These are phyloP conservation scores for Escallonia herrerae DNA, from an alignment of 129 eudicot genomes.

Conservation along the genomic window DNA sequence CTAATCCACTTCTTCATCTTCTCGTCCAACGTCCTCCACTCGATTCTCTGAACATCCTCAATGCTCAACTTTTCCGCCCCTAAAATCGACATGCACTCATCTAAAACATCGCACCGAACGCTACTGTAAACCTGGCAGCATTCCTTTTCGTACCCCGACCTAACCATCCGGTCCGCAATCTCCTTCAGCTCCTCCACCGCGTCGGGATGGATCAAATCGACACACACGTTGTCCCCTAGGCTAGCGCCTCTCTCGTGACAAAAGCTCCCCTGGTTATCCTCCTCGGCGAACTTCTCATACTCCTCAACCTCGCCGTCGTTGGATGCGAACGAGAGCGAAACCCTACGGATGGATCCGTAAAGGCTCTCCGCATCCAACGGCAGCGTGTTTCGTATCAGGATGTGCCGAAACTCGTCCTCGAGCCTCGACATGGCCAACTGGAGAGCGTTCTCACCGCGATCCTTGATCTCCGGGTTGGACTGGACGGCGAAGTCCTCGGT, in stretches of 20 bases:
- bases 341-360: slow-evolving; percentile 40
- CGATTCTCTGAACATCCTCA: slow-evolving; percentile 86
- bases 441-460: slow-evolving; percentile 65
- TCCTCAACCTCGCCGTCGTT: slow-evolving; percentile 41
- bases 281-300: slow-evolving; percentile 17
- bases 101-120: slow-evolving; percentile 59
- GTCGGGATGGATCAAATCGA: slow-evolving; percentile 52
- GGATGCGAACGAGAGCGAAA: slow-evolving; percentile 25
- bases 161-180: slow-evolving; percentile 73
- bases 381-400: slow-evolving; percentile 40
- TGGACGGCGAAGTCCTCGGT: slow-evolving; percentile 29
- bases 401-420: slow-evolving; percentile 68
- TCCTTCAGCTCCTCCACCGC: slow-evolving; percentile 52
- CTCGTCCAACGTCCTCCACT: slow-evolving; percentile 67
- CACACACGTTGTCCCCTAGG: slow-evolving; percentile 48
- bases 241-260: slow-evolving; percentile 61
- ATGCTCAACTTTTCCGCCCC: slow-evolving; percentile 73
- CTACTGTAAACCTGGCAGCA: slow-evolving; percentile 72
- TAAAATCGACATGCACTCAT: slow-evolving; percentile 65
- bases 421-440: slow-evolving; percentile 66
- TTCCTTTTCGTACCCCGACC: slow-evolving; percentile 80
- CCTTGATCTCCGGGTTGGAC: slow-evolving; percentile 15
- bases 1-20: slow-evolving; percentile 80
- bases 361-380: slow-evolving; percentile 50
- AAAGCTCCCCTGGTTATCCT: slow-evolving; percentile 28